Evolutionary conservation across 2,329 filamentous ascomycete genomes (phyloP), one percentile per base, ranked within the genome.

Genomic region (Beauveria australis): DNA sequence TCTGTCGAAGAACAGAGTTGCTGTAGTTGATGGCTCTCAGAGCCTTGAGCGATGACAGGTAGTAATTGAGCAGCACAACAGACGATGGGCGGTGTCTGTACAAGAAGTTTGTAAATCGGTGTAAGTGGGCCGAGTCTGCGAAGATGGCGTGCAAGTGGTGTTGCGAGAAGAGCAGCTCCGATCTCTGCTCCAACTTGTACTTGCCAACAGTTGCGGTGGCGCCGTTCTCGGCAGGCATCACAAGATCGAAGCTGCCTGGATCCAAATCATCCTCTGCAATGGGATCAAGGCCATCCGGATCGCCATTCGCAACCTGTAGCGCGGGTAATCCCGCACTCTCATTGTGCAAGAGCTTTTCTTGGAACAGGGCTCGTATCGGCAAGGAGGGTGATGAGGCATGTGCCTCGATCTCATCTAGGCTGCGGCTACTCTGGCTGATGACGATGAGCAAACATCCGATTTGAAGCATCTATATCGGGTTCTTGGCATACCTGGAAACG

Each of bases 21-120:
- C 87, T 82, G 67, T 91, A 91, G 43, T 80, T 78, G 62, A 92
- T 85, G 2, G 89, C 87, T 64, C 84, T 82, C 8, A 90, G 72
- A 0, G 88, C 88, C 69, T 92, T 92, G 59, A 85, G 71, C 0
- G 87, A 81, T 66, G 90, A 86, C 4, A 91, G 77, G 63, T 90
- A 91, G 74, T 91, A 89, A 24, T 85, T 81, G 14, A 92, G 74
- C 6, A 89, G 74, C 0, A 86, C 82, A 2, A 89, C 77, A 1
- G 88, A 90, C 14, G 81, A 75, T 10, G 86, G 83, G 44, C 86
- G 79, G 52, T 81, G 76, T 7, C 76, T 71, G 63, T 81, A 81
- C 1, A 92, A 75, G 66, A 89, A 92, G 3, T 81, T 79, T 5
- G 84, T 87, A 69, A 92, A 92, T 40, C 79, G 80, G 52, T 85